Percentiles rank a stretch among this genome's conserved stretches.
These are phyloP conservation scores for Pontederia crassipes DNA, from an alignment of 176 grass and related monocot species.

Conservation along the genomic window DNA sequence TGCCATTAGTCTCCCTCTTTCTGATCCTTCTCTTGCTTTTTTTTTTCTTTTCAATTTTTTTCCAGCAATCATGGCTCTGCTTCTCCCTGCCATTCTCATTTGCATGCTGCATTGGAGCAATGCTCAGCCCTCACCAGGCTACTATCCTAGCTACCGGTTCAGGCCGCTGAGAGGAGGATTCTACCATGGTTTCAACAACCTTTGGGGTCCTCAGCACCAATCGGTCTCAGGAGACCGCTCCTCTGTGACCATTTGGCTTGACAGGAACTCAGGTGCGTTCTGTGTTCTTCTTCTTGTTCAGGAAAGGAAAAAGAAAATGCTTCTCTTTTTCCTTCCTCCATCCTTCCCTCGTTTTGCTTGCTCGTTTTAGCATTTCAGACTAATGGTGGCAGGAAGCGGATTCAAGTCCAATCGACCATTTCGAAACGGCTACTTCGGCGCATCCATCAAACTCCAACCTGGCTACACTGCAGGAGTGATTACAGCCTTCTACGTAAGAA, in stretches of 20 bases:
- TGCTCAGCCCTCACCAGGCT: constrained; percentile 15
- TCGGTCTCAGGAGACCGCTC: constrained; percentile 18
- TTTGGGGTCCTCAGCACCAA: constrained; percentile 61
- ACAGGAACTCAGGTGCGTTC: constrained; percentile 28
- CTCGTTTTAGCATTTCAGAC: background rate
- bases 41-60: background rate
- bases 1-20: background rate
- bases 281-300: background rate
- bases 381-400: constrained; percentile 33
- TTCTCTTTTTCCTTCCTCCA: background rate
- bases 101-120: background rate
- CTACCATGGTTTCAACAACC: constrained; percentile 33
- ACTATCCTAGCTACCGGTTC: constrained; percentile 13
- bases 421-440: constrained; percentile 41
- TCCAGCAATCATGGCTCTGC: constrained; percentile 4
- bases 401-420: constrained; percentile 51
- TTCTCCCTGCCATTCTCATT: constrained; percentile 1
- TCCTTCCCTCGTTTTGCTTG: background rate
- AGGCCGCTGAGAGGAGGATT: constrained; percentile 14
- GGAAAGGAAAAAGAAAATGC: background rate
- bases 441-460: constrained; percentile 39
- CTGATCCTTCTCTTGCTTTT: too few species aligned
- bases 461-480: constrained; percentile 69
- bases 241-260: constrained; percentile 45
- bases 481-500: constrained; percentile 55